phyloP scores from a whole-genome alignment of 352 stramenopile species.

The Pythium apleroticum region DNA sequence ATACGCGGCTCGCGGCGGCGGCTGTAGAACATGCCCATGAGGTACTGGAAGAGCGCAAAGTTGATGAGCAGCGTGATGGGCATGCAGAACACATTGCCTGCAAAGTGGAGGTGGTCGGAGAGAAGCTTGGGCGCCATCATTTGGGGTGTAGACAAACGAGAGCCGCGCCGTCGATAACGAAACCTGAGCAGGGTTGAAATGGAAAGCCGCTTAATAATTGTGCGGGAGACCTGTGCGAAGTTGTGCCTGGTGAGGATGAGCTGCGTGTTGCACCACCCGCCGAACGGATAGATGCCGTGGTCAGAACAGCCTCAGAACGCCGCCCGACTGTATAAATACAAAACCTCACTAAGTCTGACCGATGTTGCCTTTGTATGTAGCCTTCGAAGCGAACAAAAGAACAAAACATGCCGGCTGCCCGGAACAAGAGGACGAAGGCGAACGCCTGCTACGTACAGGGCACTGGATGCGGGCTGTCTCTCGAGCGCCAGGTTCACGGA shows the following conservation, averaged over 20 bases:
- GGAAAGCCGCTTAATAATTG: no score
- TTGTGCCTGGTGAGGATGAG: background rate
- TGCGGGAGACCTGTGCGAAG: no score
- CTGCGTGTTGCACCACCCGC: background rate
- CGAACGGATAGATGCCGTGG: background rate
- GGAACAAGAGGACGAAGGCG: background rate
- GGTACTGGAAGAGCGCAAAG: slow-evolving; percentile 45
- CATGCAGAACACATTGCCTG: slow-evolving; percentile 6
- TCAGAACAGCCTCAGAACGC: background rate
- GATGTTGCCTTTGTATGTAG: no score
- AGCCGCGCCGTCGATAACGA: no score
- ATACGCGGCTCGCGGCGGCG: slow-evolving; percentile 22
- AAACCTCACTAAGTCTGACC: background rate
- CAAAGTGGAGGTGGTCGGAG: background rate
- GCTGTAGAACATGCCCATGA: slow-evolving; percentile 32
- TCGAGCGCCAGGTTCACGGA: no score
- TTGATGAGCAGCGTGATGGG: slow-evolving; percentile 43
- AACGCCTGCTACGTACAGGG: no score
- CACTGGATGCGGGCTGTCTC: no score
- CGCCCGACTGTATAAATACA: background rate
- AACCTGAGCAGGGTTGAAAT: no score
- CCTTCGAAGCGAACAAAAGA: background rate
- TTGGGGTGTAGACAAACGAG: no score
- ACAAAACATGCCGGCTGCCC: background rate
- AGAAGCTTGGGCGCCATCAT: background rate